These are phyloP conservation scores for Gossypium anomalum DNA, from an alignment of 345 rosid species.

Conservation along the genomic window DNA sequence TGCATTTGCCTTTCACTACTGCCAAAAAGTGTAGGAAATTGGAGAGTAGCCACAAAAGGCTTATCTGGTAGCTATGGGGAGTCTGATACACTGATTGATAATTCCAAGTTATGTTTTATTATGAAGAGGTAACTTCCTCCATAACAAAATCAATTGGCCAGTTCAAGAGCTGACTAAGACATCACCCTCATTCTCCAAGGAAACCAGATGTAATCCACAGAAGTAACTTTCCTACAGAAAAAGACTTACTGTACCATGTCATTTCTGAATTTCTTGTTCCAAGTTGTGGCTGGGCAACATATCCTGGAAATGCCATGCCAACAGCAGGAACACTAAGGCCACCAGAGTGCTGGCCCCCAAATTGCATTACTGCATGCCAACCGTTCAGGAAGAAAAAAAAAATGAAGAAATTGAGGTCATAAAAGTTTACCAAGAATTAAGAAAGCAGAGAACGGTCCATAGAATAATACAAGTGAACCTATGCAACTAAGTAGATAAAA, in stretches of 20 bases:
- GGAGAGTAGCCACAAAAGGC: not conserved
- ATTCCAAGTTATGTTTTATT: not conserved
- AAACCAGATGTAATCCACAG: not conserved
- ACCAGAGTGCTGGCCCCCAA: slow-evolving; percentile 87
- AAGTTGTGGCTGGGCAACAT: slow-evolving; percentile 73
- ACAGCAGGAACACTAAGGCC: slow-evolving; percentile 81
- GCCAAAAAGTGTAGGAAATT: not conserved
- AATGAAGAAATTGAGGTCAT: not conserved
- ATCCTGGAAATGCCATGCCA: slow-evolving; percentile 97
- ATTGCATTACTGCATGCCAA: slow-evolving; percentile 70
- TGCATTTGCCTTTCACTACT: not conserved
- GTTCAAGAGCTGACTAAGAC: not conserved
- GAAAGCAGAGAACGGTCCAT: not conserved
- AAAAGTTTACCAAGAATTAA: not conserved
- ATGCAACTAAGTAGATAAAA: not conserved
- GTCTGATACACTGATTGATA: not conserved
- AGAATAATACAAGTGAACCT: not conserved
- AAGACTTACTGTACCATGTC: slow-evolving; percentile 63
- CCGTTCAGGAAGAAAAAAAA: slow-evolving; percentile 4
- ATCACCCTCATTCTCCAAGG: not conserved
- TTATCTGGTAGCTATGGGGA: not conserved
- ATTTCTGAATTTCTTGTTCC: slow-evolving; percentile 87
- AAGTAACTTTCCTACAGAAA: slow-evolving; percentile 6
- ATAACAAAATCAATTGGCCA: not conserved
- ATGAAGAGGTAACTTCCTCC: not conserved